These are phyloP conservation scores for Solanum sparsipilum DNA, from an alignment of 257 asterid genomes.

Conservation along the genomic window DNA sequence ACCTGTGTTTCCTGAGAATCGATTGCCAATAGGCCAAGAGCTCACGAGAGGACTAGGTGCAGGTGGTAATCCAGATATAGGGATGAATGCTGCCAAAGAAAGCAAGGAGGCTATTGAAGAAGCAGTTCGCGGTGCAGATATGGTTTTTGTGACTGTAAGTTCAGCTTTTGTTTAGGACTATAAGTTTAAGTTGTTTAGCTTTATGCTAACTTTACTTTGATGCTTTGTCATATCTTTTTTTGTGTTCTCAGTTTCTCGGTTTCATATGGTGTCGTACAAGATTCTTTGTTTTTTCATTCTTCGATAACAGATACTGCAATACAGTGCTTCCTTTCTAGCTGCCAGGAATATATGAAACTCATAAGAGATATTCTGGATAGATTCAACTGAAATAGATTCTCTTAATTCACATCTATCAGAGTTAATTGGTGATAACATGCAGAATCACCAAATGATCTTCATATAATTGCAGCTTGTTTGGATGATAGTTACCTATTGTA, in stretches of 20 bases:
- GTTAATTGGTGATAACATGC: not conserved
- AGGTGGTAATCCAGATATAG: constrained; percentile 95
- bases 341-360: not conserved
- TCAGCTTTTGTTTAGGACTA: not conserved
- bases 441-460: not conserved
- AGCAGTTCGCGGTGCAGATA: constrained; percentile 56
- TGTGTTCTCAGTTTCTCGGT: not conserved
- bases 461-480: not conserved
- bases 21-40: constrained; percentile 86
- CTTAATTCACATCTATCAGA: not conserved
- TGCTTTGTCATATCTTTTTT: not conserved
- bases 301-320: not conserved
- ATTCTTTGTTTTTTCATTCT: not conserved
- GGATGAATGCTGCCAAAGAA: constrained; percentile 87
- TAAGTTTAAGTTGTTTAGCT: not conserved
- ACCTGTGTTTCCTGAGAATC: constrained; percentile 54
- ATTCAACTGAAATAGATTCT: not conserved
- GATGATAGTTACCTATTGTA: not conserved
- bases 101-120: constrained; percentile 75
- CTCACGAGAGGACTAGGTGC: constrained; percentile 97
- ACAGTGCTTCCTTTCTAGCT: not conserved
- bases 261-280: not conserved
- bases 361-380: not conserved
- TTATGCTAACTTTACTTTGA: not conserved
- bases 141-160: constrained; percentile 49